Evolutionary conservation across 805 yeast genomes (phyloP).

Genomic region (Sungouiella blattae): DNA sequence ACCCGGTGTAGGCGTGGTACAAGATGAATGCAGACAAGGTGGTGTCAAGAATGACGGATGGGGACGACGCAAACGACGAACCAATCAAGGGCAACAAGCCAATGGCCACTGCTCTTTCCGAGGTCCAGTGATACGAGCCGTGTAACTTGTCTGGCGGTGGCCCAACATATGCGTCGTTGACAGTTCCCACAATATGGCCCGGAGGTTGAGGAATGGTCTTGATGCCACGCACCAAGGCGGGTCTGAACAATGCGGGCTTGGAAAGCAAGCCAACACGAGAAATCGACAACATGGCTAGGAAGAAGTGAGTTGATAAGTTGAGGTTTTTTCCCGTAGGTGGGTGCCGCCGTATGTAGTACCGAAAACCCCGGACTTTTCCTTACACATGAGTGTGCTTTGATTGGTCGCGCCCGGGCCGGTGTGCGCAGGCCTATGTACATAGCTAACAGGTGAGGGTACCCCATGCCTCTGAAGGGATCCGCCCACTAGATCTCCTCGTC

Average conservation of each 20-base stretch:
- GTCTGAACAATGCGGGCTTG: constrained; percentile 18
- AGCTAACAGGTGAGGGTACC: too few species aligned
- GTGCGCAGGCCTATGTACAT: constrained; percentile 1
- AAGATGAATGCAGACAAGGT: constrained; percentile 52
- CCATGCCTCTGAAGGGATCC: too few species aligned
- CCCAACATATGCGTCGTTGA: constrained; percentile 66
- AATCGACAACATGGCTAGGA: constrained; percentile 18
- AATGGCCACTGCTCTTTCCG: constrained; percentile 58
- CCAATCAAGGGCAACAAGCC: constrained; percentile 62
- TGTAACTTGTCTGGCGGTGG: constrained; percentile 54
- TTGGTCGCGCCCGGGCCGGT: constrained; percentile 9
- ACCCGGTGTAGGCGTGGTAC: constrained; percentile 67
- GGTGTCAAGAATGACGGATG: constrained; percentile 53
- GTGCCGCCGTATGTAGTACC: constrained; percentile 3
- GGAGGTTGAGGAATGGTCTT: constrained; percentile 67
- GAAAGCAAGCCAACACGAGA: constrained; percentile 29
- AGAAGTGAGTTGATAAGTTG: neutral
- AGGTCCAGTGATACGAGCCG: constrained; percentile 75
- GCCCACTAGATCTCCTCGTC: constrained; percentile 23
- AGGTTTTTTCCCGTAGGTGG: neutral
- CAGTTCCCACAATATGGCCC: constrained; percentile 67
- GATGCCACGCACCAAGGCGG: constrained; percentile 22
- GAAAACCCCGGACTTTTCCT: constrained; percentile 15
- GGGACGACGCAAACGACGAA: constrained; percentile 57
- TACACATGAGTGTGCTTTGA: constrained; percentile 14